Conservation (phyloP, 1,284 basidiomycete species). For the Ganoderma sinense region DNA sequence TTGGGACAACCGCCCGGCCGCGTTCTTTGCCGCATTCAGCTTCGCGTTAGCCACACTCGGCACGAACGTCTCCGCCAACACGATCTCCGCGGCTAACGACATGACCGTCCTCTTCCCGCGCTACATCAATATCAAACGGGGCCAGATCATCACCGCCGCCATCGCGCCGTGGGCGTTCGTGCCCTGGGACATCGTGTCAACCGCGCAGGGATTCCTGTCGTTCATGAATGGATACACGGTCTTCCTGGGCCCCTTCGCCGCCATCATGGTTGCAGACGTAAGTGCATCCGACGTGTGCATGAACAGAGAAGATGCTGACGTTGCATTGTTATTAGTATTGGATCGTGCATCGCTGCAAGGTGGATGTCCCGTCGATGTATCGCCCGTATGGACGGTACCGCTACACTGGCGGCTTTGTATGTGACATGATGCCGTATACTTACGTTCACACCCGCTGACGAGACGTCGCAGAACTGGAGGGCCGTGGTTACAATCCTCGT, state of each 20-base stretch:
- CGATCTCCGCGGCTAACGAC: constrained; percentile 81
- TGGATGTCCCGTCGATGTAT: constrained; percentile 79
- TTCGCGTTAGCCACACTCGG: constrained; percentile 76
- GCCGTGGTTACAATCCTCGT: constrained; percentile 68
- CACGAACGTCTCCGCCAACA: constrained; percentile 81
- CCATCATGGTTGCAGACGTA: constrained; percentile 76
- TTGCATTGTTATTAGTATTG: constrained; percentile 55
- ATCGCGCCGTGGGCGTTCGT: constrained; percentile 70
- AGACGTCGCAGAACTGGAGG: constrained; percentile 71
- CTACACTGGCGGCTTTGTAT: constrained; percentile 69
- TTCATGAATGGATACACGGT: constrained; percentile 79
- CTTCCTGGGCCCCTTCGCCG: constrained; percentile 78
- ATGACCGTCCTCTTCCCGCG: constrained; percentile 72
- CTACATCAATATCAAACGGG: constrained; percentile 82
- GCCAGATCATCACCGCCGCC: constrained; percentile 76
- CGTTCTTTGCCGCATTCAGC: constrained; percentile 77
- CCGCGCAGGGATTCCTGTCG: constrained; percentile 54
- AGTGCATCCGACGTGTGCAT: constrained; percentile 30
- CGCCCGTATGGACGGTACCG: constrained; percentile 69
- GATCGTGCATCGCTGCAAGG: constrained; percentile 67
- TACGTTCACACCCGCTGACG: neutral
- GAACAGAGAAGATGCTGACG: neutral
- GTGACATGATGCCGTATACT: constrained; percentile 35
- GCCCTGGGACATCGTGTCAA: constrained; percentile 63
- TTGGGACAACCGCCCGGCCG: constrained; percentile 80